phyloP scores from a whole-genome alignment of 345 rosid genomes.

The Aquilaria malaccensis region DNA sequence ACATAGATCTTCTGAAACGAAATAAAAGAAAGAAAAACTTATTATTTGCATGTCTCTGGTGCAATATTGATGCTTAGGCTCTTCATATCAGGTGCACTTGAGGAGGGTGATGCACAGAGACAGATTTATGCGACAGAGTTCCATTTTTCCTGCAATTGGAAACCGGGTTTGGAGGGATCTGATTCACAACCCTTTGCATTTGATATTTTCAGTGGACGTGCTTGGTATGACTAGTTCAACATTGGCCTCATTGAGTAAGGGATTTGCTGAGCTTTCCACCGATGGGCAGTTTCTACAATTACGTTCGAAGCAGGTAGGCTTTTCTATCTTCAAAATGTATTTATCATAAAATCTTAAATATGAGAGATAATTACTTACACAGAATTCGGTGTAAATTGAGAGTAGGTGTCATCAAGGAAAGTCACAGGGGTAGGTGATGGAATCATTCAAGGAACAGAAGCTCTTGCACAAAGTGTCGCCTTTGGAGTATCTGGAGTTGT shows the following conservation, averaged over 20 bases:
- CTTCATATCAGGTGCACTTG: slow-evolving; percentile 62
- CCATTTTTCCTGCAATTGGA: slow-evolving; percentile 73
- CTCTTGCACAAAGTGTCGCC: slow-evolving; percentile 97
- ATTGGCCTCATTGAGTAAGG: slow-evolving; percentile 90
- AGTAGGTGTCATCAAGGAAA: slow-evolving; percentile 86
- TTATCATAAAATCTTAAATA: neutral
- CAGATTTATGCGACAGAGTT: slow-evolving; percentile 93
- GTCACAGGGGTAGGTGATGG: slow-evolving; percentile 98
- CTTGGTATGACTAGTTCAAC: slow-evolving; percentile 99
- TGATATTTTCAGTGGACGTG: slow-evolving; percentile 90
- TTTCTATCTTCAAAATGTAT: slow-evolving; percentile 6
- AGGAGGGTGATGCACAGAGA: slow-evolving; percentile 91
- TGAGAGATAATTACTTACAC: slow-evolving; percentile 16
- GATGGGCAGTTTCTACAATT: slow-evolving; percentile 94
- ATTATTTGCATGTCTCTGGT: slow-evolving; percentile 9
- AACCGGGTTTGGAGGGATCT: slow-evolving; percentile 93
- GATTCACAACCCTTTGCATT: slow-evolving; percentile 93
- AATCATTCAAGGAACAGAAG: slow-evolving; percentile 93
- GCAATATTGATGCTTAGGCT: slow-evolving; percentile 3
- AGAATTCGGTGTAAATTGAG: neutral
- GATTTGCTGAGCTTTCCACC: slow-evolving; percentile 96
- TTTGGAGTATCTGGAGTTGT: slow-evolving; percentile 98
- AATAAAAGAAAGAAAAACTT: slow-evolving; percentile 14
- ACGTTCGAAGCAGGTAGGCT: slow-evolving; percentile 80
- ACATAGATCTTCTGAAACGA: slow-evolving; percentile 9